phyloP scores from a whole-genome alignment of 1,139 yeast genomes.

The Candida smagusa region DNA sequence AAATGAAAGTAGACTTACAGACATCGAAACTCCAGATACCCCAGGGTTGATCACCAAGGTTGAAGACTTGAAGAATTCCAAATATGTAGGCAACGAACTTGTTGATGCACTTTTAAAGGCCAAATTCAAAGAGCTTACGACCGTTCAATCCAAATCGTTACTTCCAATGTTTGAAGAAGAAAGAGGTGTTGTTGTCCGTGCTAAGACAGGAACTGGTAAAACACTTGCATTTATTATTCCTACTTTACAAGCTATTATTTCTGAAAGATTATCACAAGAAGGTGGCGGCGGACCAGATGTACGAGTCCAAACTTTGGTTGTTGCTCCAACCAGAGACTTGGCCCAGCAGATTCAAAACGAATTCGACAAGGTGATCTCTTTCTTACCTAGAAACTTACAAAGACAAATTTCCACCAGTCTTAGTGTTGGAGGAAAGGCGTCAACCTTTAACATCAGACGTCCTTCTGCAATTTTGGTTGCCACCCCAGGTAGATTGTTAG shows the following conservation, averaged over 20 bases:
- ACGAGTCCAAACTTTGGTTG: constrained; percentile 56
- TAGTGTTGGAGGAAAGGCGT: constrained; percentile 40
- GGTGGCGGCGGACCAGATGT: constrained; percentile 14
- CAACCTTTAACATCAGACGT: constrained; percentile 15
- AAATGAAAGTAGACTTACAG: too few species aligned
- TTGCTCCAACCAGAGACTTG: constrained; percentile 91
- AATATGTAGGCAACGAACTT: constrained; percentile 10
- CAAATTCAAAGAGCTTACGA: constrained; percentile 55
- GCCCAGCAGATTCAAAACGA: constrained; percentile 83
- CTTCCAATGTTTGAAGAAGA: constrained; percentile 59
- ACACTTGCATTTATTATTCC: constrained; percentile 89
- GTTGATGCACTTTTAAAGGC: constrained; percentile 36
- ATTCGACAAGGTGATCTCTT: constrained; percentile 39
- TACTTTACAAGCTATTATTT: constrained; percentile 44
- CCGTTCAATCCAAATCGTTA: constrained; percentile 75
- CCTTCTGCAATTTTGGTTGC: constrained; percentile 64
- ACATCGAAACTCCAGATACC: too few species aligned
- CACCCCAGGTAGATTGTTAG: constrained; percentile 86
- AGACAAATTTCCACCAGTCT: constrained; percentile 20
- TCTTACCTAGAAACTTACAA: constrained; percentile 14
- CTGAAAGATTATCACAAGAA: constrained; percentile 11
- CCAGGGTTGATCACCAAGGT: constrained; percentile 4
- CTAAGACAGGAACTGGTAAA: constrained; percentile 95
- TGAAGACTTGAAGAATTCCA: constrained; percentile 8
- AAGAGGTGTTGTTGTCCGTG: constrained; percentile 75